Percentiles rank a stretch among this genome's conserved stretches.
Evolutionary conservation across 192 early-diverging fungal genomes (phyloP).

Genomic region (Backusella tuberculispora): DNA sequence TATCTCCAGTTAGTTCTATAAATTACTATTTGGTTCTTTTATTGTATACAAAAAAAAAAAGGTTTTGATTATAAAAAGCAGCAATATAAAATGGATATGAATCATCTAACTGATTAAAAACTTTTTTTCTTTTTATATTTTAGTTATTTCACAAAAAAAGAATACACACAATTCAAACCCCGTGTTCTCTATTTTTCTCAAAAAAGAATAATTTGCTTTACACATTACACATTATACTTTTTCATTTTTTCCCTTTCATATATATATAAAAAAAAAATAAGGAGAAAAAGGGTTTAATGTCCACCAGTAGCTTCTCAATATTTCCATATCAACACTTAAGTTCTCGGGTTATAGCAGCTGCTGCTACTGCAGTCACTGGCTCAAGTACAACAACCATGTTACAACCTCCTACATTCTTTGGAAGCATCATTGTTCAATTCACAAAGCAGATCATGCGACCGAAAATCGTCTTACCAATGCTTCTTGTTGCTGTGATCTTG

Average conservation of each 20-base stretch:
- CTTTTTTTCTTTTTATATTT: too few species aligned
- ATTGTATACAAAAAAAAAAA: too few species aligned
- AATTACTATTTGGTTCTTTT: too few species aligned
- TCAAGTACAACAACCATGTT: not conserved
- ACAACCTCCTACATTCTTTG: conserved; percentile 24
- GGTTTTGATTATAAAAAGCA: too few species aligned
- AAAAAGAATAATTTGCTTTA: too few species aligned
- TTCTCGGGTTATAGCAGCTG: conserved; percentile 19
- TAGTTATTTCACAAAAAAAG: too few species aligned
- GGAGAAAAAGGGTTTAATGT: not conserved
- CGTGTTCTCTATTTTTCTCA: too few species aligned
- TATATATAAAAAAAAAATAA: not conserved
- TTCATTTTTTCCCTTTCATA: not conserved
- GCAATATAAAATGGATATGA: too few species aligned
- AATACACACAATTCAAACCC: too few species aligned
- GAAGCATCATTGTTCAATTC: conserved; percentile 35
- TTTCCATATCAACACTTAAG: conserved; percentile 21
- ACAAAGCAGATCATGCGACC: conserved; percentile 35
- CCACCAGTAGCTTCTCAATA: not conserved
- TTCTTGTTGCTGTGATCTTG: conserved; percentile 31
- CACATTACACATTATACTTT: too few species aligned
- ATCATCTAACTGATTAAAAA: too few species aligned
- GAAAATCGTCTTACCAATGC: conserved; percentile 31
- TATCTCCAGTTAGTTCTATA: too few species aligned
- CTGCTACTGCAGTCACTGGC: not conserved